A percentile compares a stretch with the other conserved stretches of the same genome.
Conservation (phyloP, 2,329 filamentous ascomycete species). For the Clonostachys byssicola region DNA sequence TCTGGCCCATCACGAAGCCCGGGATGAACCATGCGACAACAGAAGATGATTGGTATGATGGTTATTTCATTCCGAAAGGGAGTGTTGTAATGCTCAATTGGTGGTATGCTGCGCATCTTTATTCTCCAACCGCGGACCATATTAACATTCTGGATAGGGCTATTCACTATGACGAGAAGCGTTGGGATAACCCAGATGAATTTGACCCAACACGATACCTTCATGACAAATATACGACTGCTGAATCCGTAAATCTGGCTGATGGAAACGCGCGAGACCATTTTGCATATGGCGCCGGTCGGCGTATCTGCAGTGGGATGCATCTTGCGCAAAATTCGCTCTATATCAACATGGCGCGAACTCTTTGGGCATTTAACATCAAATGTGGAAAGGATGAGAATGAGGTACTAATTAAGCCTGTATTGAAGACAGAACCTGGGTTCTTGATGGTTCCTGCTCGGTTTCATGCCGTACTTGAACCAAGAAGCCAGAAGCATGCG, state of each 20-base stretch:
- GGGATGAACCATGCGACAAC: constrained; percentile 29
- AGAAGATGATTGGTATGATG: constrained; percentile 28
- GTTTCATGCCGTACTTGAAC: too few species aligned
- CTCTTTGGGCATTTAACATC: constrained; percentile 43
- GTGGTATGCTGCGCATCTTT: constrained; percentile 16
- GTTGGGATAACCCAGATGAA: constrained; percentile 29
- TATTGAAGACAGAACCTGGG: too few species aligned
- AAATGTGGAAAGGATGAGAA: not conserved
- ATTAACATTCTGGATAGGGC: constrained; percentile 19
- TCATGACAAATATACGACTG: constrained; percentile 11
- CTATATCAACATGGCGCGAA: constrained; percentile 40
- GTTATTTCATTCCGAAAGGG: constrained; percentile 35
- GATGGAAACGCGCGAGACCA: constrained; percentile 40
- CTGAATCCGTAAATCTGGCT: constrained; percentile 15
- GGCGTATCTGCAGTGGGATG: constrained; percentile 54
- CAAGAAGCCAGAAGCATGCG: too few species aligned
- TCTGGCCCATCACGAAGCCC: constrained; percentile 33
- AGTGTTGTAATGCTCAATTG: constrained; percentile 33
- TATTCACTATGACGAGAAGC: constrained; percentile 38
- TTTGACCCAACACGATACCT: constrained; percentile 35
- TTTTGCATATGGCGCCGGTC: constrained; percentile 50
- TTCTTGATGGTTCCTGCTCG: too few species aligned
- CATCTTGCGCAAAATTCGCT: constrained; percentile 45
- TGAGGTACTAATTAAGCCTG: too few species aligned
- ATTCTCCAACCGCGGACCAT: not conserved